A percentile compares a stretch with the other conserved stretches of the same genome.
Evolutionary conservation across 176 grass and related monocot species (phyloP).

Genomic region (Aegilops sharonensis): DNA sequence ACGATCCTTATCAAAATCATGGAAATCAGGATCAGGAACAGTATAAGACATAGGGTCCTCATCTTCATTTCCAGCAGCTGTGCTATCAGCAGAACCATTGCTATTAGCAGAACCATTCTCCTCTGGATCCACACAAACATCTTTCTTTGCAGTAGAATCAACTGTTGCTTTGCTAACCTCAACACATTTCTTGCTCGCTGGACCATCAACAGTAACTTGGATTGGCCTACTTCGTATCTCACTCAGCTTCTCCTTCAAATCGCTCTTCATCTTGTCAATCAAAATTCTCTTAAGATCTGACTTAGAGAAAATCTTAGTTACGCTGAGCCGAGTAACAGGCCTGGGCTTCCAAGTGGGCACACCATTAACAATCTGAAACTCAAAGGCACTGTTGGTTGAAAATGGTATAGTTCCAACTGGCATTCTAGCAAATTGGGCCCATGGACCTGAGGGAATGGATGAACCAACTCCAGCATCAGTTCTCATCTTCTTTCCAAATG

Average conservation of each 20-base stretch:
- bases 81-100: constrained; percentile 6
- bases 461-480: constrained; percentile 19
- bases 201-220: constrained; percentile 24
- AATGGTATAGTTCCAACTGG: constrained; percentile 11
- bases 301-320: constrained; percentile 11
- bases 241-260: constrained; percentile 32
- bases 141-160: constrained; percentile 27
- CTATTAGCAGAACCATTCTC: constrained; percentile 19
- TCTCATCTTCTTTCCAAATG: constrained; percentile 29
- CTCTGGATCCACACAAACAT: constrained; percentile 9
- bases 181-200: constrained; percentile 17
- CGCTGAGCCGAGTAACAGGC: constrained; percentile 1
- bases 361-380: constrained; percentile 35
- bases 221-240: constrained; percentile 17
- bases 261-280: constrained; percentile 13
- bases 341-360: constrained; percentile 15
- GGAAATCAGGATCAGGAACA: constrained; percentile 74
- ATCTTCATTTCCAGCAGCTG: constrained; percentile 38
- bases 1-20: constrained; percentile 63
- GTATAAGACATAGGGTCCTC: constrained; percentile 35
- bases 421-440: neutral
- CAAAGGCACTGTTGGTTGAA: neutral
- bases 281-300: constrained; percentile 12
- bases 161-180: neutral
- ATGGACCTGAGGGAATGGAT: neutral